Percentiles rank a stretch among this genome's conserved stretches.
phyloP scores from a whole-genome alignment of 139 green algal species.

The Pleodorina starrii region DNA sequence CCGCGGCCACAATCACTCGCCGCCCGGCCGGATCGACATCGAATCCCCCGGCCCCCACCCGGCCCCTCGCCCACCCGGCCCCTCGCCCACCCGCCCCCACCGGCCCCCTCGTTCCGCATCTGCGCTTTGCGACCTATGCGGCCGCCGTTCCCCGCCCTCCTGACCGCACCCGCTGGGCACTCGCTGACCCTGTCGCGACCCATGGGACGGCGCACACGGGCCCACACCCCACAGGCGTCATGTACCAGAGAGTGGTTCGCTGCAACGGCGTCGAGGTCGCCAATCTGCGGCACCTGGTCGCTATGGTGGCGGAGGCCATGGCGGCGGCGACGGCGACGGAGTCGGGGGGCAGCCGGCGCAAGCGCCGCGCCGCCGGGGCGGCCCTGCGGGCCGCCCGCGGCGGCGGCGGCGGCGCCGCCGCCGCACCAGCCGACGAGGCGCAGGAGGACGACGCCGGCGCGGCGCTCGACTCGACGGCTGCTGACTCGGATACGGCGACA shows the following conservation, averaged over 20 bases:
- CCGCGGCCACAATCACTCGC: too few species aligned
- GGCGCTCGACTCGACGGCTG: background rate
- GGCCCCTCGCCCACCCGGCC: too few species aligned
- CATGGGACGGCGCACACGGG: too few species aligned
- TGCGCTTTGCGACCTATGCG: too few species aligned
- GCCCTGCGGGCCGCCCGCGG: background rate
- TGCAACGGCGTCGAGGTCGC: constrained; percentile 35
- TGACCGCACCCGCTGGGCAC: too few species aligned
- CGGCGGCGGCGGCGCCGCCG: background rate
- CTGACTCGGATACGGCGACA: background rate
- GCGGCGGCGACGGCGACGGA: background rate
- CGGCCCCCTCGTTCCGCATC: too few species aligned
- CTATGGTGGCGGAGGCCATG: constrained; percentile 14
- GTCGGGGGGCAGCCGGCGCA: background rate
- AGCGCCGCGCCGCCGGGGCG: background rate
- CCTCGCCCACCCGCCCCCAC: too few species aligned
- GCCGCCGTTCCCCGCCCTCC: too few species aligned
- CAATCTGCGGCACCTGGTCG: constrained; percentile 35
- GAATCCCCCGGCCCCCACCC: too few species aligned
- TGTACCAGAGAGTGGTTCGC: constrained; percentile 44
- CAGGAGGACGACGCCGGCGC: background rate
- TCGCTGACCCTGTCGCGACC: too few species aligned
- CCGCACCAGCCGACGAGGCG: background rate
- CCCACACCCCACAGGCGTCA: background rate
- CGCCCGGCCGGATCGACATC: too few species aligned